A percentile compares a stretch with the other conserved stretches of the same genome.
phyloP scores from a whole-genome alignment of 2,329 filamentous ascomycete genomes.

The Zelopaecilomyces penicillatus region DNA sequence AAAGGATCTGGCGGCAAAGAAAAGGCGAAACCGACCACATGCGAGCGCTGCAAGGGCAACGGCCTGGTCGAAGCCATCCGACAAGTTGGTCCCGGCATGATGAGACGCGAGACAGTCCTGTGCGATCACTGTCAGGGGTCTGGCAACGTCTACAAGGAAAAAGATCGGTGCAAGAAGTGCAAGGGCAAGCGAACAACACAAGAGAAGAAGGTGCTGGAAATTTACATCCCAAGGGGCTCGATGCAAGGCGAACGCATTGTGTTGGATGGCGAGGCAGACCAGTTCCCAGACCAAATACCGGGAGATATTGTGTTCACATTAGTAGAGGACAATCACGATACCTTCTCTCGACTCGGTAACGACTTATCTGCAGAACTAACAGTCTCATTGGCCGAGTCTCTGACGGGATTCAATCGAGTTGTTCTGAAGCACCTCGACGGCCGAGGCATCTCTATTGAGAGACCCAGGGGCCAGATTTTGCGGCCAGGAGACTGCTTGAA shows the following conservation, averaged over 20 bases:
- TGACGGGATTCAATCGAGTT: conserved; percentile 83
- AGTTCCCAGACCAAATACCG: conserved; percentile 78
- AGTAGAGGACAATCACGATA: conserved; percentile 69
- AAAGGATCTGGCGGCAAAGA: conserved; percentile 87
- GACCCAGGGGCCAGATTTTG: conserved; percentile 74
- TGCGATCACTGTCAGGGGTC: conserved; percentile 79
- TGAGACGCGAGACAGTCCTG: conserved; percentile 68
- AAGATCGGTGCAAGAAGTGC: conserved; percentile 98
- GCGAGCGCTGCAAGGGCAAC: conserved; percentile 74
- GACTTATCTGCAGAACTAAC: conserved; percentile 78
- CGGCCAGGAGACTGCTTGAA: conserved; percentile 79
- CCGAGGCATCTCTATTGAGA: conserved; percentile 73
- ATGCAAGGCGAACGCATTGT: conserved; percentile 84
- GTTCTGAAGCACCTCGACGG: conserved; percentile 91
- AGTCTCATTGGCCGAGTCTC: conserved; percentile 72
- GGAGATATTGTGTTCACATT: conserved; percentile 91
- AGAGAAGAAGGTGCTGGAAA: conserved; percentile 88
- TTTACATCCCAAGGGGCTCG: conserved; percentile 87
- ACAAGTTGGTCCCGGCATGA: conserved; percentile 77
- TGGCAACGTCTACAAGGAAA: conserved; percentile 86
- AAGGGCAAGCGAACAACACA: conserved; percentile 83
- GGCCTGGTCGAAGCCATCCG: conserved; percentile 71
- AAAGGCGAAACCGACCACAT: conserved; percentile 75
- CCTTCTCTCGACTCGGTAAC: conserved; percentile 73
- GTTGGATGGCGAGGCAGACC: conserved; percentile 88